phyloP scores from a whole-genome alignment of 1,284 basidiomycete genomes.

The Leccinum angustisporum region DNA sequence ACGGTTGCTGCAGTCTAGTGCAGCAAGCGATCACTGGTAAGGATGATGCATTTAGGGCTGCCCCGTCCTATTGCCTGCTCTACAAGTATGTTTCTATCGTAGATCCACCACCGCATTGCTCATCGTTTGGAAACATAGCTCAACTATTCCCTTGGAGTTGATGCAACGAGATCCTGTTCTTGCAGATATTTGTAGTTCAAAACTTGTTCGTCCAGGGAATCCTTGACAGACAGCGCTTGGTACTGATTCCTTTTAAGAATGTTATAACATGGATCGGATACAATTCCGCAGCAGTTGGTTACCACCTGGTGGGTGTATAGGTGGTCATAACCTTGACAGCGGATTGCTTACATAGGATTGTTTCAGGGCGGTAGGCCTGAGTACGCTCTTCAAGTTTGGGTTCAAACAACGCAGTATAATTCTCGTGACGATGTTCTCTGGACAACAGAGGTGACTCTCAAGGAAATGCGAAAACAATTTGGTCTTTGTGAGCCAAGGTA shows the following conservation, averaged over 20 bases:
- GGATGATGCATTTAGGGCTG: conserved; percentile 14
- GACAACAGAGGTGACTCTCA: conserved; percentile 5
- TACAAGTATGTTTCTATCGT: conserved; percentile 43
- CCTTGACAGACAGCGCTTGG: background rate
- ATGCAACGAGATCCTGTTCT: conserved; percentile 42
- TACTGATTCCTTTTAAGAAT: conserved; percentile 28
- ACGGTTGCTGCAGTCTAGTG: conserved; percentile 42
- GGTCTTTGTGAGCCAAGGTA: conserved; percentile 42
- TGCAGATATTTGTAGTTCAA: conserved; percentile 28
- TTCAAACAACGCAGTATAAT: conserved; percentile 8
- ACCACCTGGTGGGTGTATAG: conserved; percentile 37
- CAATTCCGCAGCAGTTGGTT: conserved; percentile 35
- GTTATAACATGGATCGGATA: conserved; percentile 45
- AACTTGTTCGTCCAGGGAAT: conserved; percentile 31
- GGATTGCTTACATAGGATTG: conserved; percentile 2
- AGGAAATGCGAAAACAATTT: conserved; percentile 26
- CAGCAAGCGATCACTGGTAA: conserved; percentile 19
- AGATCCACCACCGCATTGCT: background rate
- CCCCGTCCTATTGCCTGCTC: conserved; percentile 32
- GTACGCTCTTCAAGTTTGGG: conserved; percentile 30
- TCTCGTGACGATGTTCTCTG: conserved; percentile 7
- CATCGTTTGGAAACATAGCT: conserved; percentile 33
- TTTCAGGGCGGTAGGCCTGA: conserved; percentile 26
- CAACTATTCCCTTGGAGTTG: conserved; percentile 41
- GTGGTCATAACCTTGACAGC: background rate